Percentiles rank a stretch among this genome's conserved stretches.
These are phyloP conservation scores for Kwoniella sp. DNA, from an alignment of 768 basidiomycete genomes.

Conservation along the genomic window DNA sequence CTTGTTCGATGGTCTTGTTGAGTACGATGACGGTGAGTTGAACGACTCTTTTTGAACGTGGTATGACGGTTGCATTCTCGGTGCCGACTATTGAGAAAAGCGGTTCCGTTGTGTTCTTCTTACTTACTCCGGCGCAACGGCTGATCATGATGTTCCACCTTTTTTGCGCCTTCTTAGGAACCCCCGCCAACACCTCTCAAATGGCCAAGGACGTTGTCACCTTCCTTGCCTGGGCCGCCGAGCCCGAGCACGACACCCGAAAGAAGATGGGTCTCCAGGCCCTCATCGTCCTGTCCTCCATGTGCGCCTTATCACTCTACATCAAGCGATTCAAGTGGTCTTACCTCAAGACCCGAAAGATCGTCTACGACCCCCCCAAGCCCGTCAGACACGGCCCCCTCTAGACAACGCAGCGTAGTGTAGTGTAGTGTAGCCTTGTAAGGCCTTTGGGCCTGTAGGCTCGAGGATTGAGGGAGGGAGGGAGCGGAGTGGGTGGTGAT, in stretches of 20 bases:
- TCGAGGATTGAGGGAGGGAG: background rate
- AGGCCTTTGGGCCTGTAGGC: background rate
- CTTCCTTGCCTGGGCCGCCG: slow-evolving; percentile 95
- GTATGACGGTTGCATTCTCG: too few species aligned
- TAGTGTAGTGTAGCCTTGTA: background rate
- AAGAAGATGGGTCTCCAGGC: slow-evolving; percentile 91
- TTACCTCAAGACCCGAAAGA: slow-evolving; percentile 88
- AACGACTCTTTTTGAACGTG: too few species aligned
- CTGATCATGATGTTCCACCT: background rate
- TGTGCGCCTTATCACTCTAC: slow-evolving; percentile 79
- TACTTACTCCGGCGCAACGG: too few species aligned
- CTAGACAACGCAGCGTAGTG: background rate
- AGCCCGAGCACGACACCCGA: slow-evolving; percentile 96
- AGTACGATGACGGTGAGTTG: slow-evolving; percentile 84
- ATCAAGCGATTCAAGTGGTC: slow-evolving; percentile 96
- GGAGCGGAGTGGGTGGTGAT: background rate
- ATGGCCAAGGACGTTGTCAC: slow-evolving; percentile 99
- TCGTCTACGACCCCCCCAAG: slow-evolving; percentile 59
- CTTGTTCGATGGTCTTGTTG: slow-evolving; percentile 91
- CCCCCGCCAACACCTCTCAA: slow-evolving; percentile 93
- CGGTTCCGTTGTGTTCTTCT: too few species aligned
- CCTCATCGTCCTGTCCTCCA: slow-evolving; percentile 83
- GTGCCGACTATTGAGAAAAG: too few species aligned
- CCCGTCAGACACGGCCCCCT: slow-evolving; percentile 26
- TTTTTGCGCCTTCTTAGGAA: slow-evolving; percentile 61